Base-by-base conservation (phyloP, 768 basidiomycete genomes). In the Coprinopsis sp. region DNA sequence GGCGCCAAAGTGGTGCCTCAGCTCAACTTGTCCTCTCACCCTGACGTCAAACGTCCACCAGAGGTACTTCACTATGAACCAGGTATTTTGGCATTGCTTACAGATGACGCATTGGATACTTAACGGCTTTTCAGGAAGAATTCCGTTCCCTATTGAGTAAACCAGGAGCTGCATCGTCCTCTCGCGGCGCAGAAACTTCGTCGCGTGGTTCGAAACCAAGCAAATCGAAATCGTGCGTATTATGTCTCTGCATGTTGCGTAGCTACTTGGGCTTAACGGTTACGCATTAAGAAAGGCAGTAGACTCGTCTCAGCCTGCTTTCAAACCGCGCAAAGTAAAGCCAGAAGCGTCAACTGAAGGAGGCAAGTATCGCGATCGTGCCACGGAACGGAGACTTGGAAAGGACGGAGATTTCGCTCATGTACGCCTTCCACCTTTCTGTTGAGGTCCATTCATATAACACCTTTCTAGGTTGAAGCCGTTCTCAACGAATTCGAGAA, bases 281-380 rank as follows among this genome's bases (percentile, higher is more conserved):
- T 37, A 29, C 6, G 4, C 19, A 14, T 42, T 28, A 42, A 78
- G 77, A 46, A 79, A 78, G 59, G 62, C 68, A 3, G 60, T 74
- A 18, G 68, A 73, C 44, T 59, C 78, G 11, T 72, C 78, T 1
- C 68, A 82, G 49, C 78, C 86, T 16, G 73, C 77, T 0, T 92
- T 93, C 64, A 90, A 90, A 56, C 91, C 91, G 10, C 75, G 91
- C 40, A 89, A 84, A 55, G 71, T 91, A 31, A 88, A 83, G 67
- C 50, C 60, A 2, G 24, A 12, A 6, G 50, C 64, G n/a, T n/a
- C n/a, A n/a, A n/a, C n/a, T n/a, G n/a, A n/a, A 0, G 76, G 76
- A 10, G 58, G 63, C 14, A 72, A 67, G 51, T 91, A 91, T 56
- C 78, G 87, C 25, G 82, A 92, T 61, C 78, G 87, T 34, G 88